Conservation (phyloP, 1,284 basidiomycete genomes). For the Marasmius sp. region DNA sequence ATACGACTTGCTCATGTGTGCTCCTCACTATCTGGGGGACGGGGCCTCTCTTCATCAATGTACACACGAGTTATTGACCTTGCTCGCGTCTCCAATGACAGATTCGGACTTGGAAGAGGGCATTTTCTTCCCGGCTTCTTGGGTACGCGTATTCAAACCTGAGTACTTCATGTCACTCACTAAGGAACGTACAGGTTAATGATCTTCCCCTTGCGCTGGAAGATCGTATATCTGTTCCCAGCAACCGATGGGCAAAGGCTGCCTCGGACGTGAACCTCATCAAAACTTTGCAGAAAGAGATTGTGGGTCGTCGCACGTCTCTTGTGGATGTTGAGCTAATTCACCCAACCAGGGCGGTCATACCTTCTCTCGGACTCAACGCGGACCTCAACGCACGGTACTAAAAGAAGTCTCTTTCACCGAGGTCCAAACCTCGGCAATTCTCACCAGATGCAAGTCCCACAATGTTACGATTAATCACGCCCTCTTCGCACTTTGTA, state of each 20-base stretch:
- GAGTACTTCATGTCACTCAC: conserved; percentile 1
- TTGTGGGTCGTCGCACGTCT: conserved; percentile 23
- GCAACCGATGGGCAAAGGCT: conserved; percentile 22
- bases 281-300: conserved; percentile 30
- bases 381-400: conserved; percentile 32
- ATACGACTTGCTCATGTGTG: conserved; percentile 41
- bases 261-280: conserved; percentile 36
- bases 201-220: conserved; percentile 30
- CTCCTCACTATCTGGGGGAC: conserved; percentile 49
- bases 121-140: conserved; percentile 22
- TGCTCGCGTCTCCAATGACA: conserved; percentile 29
- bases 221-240: conserved; percentile 20
- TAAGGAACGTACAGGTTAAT: conserved; percentile 17
- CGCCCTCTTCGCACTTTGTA: conserved; percentile 46
- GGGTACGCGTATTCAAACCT: conserved; percentile 13
- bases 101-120: conserved; percentile 21
- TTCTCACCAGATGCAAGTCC: conserved; percentile 40
- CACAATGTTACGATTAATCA: conserved; percentile 50
- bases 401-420: conserved; percentile 37
- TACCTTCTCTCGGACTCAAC: conserved; percentile 31
- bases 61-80: conserved; percentile 42
- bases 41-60: conserved; percentile 47
- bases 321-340: neutral
- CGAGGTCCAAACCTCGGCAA: conserved; percentile 28
- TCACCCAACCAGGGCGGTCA: conserved; percentile 36